Percentiles rank a stretch among this genome's conserved stretches.
Conservation (phyloP, 1,139 yeast species). For the Hansenula sp. region DNA sequence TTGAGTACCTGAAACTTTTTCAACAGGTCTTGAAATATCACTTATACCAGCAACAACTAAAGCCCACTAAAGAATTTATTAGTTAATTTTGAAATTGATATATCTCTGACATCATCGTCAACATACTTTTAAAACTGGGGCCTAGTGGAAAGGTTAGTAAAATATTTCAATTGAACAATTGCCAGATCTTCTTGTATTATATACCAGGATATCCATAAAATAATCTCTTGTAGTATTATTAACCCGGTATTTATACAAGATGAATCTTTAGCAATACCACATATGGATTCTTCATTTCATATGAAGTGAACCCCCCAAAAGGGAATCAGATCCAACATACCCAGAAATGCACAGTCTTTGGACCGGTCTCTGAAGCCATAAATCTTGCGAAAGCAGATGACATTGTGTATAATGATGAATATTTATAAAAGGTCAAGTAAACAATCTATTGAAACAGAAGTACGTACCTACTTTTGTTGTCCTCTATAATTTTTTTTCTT, state of each 20-base stretch:
- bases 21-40: slow-evolving; percentile 88
- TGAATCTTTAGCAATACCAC: too few relatives aligned
- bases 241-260: too few relatives aligned
- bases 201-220: neutral
- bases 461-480: neutral
- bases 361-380: slow-evolving; percentile 87
- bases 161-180: neutral
- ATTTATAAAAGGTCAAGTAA: neutral
- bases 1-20: slow-evolving; percentile 86
- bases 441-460: too few relatives aligned
- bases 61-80: slow-evolving; percentile 55
- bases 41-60: slow-evolving; percentile 86
- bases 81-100: slow-evolving; percentile 1
- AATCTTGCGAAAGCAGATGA: slow-evolving; percentile 66
- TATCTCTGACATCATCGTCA: neutral
- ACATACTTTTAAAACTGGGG: slow-evolving; percentile 45
- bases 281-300: too few relatives aligned
- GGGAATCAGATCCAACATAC: slow-evolving; percentile 27
- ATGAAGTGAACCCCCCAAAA: too few relatives aligned
- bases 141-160: slow-evolving; percentile 25
- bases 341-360: slow-evolving; percentile 95
- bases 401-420: slow-evolving; percentile 16
- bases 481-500: neutral
- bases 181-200: neutral
- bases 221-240: too few relatives aligned